These are phyloP conservation scores for Gamarada debralockiae DNA, from an alignment of 495 filamentous ascomycete species.

Conservation along the genomic window DNA sequence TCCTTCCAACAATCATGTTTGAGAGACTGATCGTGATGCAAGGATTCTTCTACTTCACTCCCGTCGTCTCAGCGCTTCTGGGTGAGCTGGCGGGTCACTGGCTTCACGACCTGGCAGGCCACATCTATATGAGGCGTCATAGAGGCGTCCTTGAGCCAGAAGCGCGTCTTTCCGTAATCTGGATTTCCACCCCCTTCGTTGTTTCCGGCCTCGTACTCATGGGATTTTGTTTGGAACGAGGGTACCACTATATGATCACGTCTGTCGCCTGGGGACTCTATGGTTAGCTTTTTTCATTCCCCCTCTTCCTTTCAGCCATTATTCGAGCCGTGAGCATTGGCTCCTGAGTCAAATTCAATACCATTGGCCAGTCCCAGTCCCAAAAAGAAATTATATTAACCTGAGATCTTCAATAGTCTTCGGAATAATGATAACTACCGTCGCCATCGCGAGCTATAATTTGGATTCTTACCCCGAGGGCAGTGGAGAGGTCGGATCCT, in stretches of 20 bases:
- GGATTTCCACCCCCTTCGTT: conserved; percentile 24
- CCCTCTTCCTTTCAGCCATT: no score
- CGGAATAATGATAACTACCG: conserved; percentile 28
- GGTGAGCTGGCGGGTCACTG: conserved; percentile 34
- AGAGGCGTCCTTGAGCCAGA: conserved; percentile 27
- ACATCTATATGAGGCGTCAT: conserved; percentile 15
- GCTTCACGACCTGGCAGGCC: conserved; percentile 32
- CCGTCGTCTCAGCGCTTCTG: conserved; percentile 29
- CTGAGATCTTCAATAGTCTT: no score
- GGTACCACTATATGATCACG: conserved; percentile 28
- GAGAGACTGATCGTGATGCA: neutral
- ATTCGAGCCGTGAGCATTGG: no score
- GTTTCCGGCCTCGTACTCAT: conserved; percentile 26
- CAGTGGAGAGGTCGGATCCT: conserved; percentile 26
- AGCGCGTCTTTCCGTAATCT: conserved; percentile 29
- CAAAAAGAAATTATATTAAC: no score
- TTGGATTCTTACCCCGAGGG: conserved; percentile 31
- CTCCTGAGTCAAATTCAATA: no score
- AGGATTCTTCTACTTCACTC: conserved; percentile 33
- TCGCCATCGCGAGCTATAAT: conserved; percentile 25
- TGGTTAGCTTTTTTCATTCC: no score
- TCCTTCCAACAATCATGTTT: neutral
- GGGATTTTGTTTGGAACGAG: conserved; percentile 24
- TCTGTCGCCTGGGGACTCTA: conserved; percentile 27
- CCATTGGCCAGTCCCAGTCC: no score